These are phyloP conservation scores for Stachybotrys echinatus DNA, from an alignment of 2,329 filamentous ascomycete species.

Conservation along the genomic window DNA sequence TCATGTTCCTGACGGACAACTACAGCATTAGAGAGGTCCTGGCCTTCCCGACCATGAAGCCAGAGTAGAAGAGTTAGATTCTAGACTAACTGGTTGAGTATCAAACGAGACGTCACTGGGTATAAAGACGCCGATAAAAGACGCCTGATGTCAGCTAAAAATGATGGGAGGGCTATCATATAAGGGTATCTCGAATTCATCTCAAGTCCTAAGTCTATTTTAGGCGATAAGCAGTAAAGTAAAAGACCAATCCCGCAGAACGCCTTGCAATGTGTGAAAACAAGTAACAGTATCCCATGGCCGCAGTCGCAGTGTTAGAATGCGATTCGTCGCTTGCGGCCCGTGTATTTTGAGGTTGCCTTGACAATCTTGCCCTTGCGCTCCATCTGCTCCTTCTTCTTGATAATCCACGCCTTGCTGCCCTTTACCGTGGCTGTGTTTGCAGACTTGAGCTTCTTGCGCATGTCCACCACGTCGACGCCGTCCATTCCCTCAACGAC, in stretches of 20 bases:
- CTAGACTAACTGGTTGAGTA: too few species aligned
- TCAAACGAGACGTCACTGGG: too few species aligned
- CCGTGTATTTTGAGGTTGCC: constrained; percentile 86
- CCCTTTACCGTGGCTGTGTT: constrained; percentile 67
- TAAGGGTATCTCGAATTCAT: constrained; percentile 2
- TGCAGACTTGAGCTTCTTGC: constrained; percentile 41
- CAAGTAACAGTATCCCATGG: too few species aligned
- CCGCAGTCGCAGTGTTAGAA: constrained; percentile 46
- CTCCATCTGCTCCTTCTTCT: constrained; percentile 91
- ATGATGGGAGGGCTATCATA: background rate
- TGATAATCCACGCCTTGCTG: constrained; percentile 76
- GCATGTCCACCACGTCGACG: constrained; percentile 74
- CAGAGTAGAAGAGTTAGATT: constrained; percentile 1
- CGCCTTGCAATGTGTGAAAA: constrained; percentile 11
- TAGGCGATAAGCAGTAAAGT: background rate
- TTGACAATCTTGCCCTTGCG: constrained; percentile 94
- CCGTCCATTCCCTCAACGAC: constrained; percentile 85
- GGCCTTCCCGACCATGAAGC: constrained; percentile 96
- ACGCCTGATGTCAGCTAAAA: too few species aligned
- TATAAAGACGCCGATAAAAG: too few species aligned
- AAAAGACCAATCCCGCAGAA: constrained; percentile 6
- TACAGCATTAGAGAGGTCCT: constrained; percentile 93
- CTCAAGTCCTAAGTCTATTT: constrained; percentile 1
- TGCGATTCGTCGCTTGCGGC: constrained; percentile 72
- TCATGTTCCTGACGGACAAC: constrained; percentile 95